Conservation (phyloP, 805 yeast genomes). For the Candida nanaspora region DNA sequence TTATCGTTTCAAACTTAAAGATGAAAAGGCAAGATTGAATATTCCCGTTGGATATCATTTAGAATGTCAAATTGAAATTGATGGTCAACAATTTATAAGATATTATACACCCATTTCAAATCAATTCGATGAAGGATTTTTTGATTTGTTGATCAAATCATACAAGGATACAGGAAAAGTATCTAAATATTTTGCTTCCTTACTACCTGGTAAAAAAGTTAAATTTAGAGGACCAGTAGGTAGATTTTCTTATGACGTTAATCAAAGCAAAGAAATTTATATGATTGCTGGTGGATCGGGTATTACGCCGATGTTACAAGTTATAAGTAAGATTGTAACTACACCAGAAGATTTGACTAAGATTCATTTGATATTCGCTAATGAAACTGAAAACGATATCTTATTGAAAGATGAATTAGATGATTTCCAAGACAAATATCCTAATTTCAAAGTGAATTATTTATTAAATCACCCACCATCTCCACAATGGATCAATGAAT, state of each 20-base stretch:
- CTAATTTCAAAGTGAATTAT: constrained; percentile 55
- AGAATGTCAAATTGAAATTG: constrained; percentile 43
- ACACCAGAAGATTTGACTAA: constrained; percentile 60
- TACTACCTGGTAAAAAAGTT: constrained; percentile 58
- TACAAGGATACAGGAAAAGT: constrained; percentile 60
- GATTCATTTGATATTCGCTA: constrained; percentile 59
- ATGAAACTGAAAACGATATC: constrained; percentile 72
- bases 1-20: constrained; percentile 60
- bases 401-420: constrained; percentile 66
- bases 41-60: constrained; percentile 74
- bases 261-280: constrained; percentile 56
- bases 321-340: constrained; percentile 62
- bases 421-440: constrained; percentile 56
- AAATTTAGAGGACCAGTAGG: constrained; percentile 79
- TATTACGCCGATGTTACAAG: constrained; percentile 83
- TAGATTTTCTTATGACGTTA: constrained; percentile 48
- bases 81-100: constrained; percentile 49
- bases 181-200: constrained; percentile 56
- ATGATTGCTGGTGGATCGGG: constrained; percentile 86
- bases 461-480: constrained; percentile 43
- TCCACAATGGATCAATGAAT: constrained; percentile 39
- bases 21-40: constrained; percentile 52
- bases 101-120: constrained; percentile 75
- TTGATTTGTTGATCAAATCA: constrained; percentile 72
- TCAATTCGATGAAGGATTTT: constrained; percentile 61